Evolutionary conservation across 345 rosid genomes (phyloP), one percentile per base, ranked within the genome.

Genomic region (Arabis alpina): DNA sequence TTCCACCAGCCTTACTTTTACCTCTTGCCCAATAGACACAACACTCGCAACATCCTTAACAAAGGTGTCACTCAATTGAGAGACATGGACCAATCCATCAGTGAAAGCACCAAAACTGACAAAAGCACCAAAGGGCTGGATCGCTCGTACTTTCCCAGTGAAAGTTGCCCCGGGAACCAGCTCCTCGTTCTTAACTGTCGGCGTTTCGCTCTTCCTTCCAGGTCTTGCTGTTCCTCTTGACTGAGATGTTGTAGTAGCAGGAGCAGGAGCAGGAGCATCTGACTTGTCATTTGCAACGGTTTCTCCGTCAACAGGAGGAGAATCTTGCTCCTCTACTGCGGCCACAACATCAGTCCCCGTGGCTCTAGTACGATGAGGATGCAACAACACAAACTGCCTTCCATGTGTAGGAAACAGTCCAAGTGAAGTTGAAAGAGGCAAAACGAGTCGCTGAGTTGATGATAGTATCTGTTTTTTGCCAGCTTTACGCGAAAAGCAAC

Each of bases 51-150:
- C 96, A 82, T 93, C 98, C 81, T 89, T 86, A 51, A 93, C 93
- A 71, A 84, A 93, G 79, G 68, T 79, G 60, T 86, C 85, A 54
- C 96, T 91, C 83, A 93, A 57, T 79, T 74, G 82, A 55, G 97
- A 93, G 65, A 91, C 98, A 80, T 87, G 98, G 9, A 89, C 97
- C 68, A 91, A 73, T 36, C 98, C 96, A 71, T 91, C 94, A 48
- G 96, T 87, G 80, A 89, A 93, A 40, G 98, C 94, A 70, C 98
- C 97, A 61, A 91, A 85, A 76, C 83, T 86, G 56, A 91, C 80
- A 48, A 93, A 89, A 55, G 98, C 94, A 59, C 96, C 98, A 81
- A 93, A 93, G 55, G 96, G 96, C 78, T 93, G 97, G 64, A 91
- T 83, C 1, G 98, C 89, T 71, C 82, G 81, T 59, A 93, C 91